Percentiles rank a stretch among this genome's conserved stretches.
phyloP scores from a whole-genome alignment of 2,329 filamentous ascomycete genomes.

The Aspergillus tamarii region DNA sequence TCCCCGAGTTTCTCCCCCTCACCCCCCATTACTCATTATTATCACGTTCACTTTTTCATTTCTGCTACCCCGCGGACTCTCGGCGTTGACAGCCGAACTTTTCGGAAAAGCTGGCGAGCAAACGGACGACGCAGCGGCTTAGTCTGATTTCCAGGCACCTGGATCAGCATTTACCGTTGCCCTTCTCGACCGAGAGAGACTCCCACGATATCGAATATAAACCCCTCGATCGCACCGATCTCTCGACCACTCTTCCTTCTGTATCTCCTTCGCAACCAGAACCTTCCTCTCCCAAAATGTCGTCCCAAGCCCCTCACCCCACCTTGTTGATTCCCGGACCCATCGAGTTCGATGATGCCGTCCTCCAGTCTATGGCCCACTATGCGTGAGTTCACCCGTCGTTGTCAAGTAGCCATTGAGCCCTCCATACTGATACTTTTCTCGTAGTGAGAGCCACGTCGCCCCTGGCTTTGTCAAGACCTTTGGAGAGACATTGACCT shows the following conservation, averaged over 20 bases:
- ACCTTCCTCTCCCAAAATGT: conserved; percentile 52
- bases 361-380: conserved; percentile 92
- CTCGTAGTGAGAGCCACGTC: conserved; percentile 84
- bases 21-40: neutral
- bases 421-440: conserved; percentile 12
- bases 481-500: conserved; percentile 86
- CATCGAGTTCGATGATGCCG: conserved; percentile 97
- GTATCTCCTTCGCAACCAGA: conserved; percentile 15
- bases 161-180: conserved; percentile 55
- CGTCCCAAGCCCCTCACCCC: conserved; percentile 61
- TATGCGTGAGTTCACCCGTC: conserved; percentile 56
- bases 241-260: conserved; percentile 10
- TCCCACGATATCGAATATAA: conserved; percentile 58
- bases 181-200: conserved; percentile 63
- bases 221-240: conserved; percentile 38
- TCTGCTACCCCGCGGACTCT: conserved; percentile 32
- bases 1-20: conserved; percentile 22
- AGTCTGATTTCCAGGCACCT: conserved; percentile 66
- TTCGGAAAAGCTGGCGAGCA: conserved; percentile 52
- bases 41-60: neutral
- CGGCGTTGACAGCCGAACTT: conserved; percentile 37
- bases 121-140: conserved; percentile 55
- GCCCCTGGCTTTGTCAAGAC: conserved; percentile 83
- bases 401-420: conserved; percentile 13
- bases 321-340: conserved; percentile 94